Conservation (phyloP, 805 yeast species). For the Barnettozyma sucrosica region DNA sequence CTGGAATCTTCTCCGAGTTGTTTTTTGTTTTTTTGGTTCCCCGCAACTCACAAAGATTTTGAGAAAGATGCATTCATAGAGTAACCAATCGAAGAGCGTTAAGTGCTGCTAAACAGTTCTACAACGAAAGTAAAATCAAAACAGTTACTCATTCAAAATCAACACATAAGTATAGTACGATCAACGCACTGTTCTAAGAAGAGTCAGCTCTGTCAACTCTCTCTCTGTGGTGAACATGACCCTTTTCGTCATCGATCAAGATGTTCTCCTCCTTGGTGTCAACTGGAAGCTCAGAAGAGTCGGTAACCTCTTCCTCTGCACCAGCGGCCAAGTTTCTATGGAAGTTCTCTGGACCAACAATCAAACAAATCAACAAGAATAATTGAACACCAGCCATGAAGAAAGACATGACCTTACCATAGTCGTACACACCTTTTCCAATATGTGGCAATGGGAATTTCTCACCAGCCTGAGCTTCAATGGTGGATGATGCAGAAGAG, state of each 20-base stretch:
- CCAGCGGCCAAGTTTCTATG: slow-evolving; percentile 31
- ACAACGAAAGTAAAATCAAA: neutral
- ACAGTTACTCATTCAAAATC: neutral
- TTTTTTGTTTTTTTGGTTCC: neutral
- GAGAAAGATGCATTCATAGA: too few relatives aligned
- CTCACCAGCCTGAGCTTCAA: slow-evolving; percentile 42
- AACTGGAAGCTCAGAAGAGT: slow-evolving; percentile 16
- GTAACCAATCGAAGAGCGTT: too few relatives aligned
- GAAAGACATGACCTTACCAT: slow-evolving; percentile 67
- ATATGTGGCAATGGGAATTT: slow-evolving; percentile 19
- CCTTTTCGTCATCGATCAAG: slow-evolving; percentile 5
- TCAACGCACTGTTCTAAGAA: neutral
- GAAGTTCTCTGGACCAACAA: slow-evolving; percentile 55
- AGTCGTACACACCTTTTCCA: slow-evolving; percentile 38
- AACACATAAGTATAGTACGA: neutral
- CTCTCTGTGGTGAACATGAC: slow-evolving; percentile 6
- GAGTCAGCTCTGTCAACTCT: neutral
- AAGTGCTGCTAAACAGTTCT: too few relatives aligned
- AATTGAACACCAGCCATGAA: slow-evolving; percentile 62
- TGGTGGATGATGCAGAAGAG: slow-evolving; percentile 54
- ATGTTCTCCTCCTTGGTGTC: slow-evolving; percentile 3
- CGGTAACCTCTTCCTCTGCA: slow-evolving; percentile 13
- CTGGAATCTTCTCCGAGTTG: too few relatives aligned
- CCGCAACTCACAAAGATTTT: too few relatives aligned
- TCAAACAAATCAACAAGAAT: slow-evolving; percentile 39